A percentile compares a stretch with the other conserved stretches of the same genome.
Conservation (phyloP, 352 stramenopile species). For the Phytophthora meadii region DNA sequence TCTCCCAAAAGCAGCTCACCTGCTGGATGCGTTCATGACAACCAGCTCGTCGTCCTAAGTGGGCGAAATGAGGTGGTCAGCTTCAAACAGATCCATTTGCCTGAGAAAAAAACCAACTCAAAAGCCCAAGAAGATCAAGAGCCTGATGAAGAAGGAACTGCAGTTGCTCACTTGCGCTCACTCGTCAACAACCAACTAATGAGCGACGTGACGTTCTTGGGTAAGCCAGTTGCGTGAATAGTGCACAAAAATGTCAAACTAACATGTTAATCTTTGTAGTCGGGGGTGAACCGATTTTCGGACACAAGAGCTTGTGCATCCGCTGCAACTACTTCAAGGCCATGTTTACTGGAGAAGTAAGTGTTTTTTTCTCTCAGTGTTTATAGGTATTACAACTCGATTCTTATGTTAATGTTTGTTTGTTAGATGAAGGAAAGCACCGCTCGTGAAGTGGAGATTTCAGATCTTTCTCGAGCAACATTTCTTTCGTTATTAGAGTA, state of each 20-base stretch:
- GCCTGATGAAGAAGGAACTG: slow-evolving; percentile 52
- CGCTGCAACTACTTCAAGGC: slow-evolving; percentile 95
- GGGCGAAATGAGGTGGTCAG: slow-evolving; percentile 94
- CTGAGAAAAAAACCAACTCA: slow-evolving; percentile 69
- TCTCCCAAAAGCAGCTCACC: slow-evolving; percentile 90
- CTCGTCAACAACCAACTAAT: slow-evolving; percentile 87
- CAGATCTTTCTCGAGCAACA: slow-evolving; percentile 88
- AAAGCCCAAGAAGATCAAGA: slow-evolving; percentile 45
- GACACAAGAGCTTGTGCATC: slow-evolving; percentile 92
- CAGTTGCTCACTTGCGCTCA: slow-evolving; percentile 71
- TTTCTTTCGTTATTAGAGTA: slow-evolving; percentile 96
- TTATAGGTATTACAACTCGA: not conserved
- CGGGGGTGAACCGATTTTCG: slow-evolving; percentile 83
- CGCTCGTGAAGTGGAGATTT: slow-evolving; percentile 89
- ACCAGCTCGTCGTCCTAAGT: slow-evolving; percentile 92
- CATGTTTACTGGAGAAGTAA: slow-evolving; percentile 83
- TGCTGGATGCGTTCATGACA: slow-evolving; percentile 93
- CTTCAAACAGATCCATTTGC: slow-evolving; percentile 92
- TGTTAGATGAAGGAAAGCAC: slow-evolving; percentile 91
- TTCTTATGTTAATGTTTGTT: not conserved
- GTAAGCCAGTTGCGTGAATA: slow-evolving; percentile 32
- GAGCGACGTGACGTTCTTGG: slow-evolving; percentile 87
- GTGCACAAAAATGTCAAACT: not conserved
- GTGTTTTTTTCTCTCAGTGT: not conserved
- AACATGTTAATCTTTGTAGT: slow-evolving; percentile 40